Evolutionary conservation across 495 filamentous ascomycete species (phyloP).

Genomic region (Trichoderma asperelloides): DNA sequence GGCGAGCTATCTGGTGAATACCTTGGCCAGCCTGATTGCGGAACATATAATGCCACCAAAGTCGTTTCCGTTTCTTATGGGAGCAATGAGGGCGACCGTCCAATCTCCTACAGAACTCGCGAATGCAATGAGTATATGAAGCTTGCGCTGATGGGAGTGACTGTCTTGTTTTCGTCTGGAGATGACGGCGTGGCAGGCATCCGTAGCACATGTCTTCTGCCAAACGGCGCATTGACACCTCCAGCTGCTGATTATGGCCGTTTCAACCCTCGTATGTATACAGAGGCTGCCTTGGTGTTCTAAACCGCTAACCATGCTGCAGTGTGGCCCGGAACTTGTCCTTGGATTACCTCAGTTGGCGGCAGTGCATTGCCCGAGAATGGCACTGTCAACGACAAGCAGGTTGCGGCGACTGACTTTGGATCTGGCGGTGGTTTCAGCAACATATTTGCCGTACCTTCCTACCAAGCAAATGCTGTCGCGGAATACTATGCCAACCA

Average conservation of each 20-base stretch:
- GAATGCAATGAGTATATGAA: slow-evolving; percentile 48
- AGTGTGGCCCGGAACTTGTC: slow-evolving; percentile 31
- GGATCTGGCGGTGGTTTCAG: slow-evolving; percentile 41
- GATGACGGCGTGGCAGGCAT: slow-evolving; percentile 31
- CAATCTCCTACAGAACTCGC: slow-evolving; percentile 43
- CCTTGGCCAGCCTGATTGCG: slow-evolving; percentile 31
- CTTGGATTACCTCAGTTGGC: slow-evolving; percentile 37
- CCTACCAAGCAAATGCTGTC: slow-evolving; percentile 26
- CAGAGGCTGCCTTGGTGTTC: neutral
- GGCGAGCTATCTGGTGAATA: slow-evolving; percentile 26
- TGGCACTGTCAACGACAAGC: slow-evolving; percentile 25
- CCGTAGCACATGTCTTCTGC: slow-evolving; percentile 15
- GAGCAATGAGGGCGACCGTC: slow-evolving; percentile 41
- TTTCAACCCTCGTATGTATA: slow-evolving; percentile 14
- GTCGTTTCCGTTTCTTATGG: slow-evolving; percentile 55
- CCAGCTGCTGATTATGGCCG: slow-evolving; percentile 2
- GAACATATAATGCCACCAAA: slow-evolving; percentile 46
- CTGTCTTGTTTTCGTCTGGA: slow-evolving; percentile 33
- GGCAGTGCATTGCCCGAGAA: slow-evolving; percentile 27
- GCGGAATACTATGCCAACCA: slow-evolving; percentile 17
- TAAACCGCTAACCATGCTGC: neutral
- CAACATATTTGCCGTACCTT: slow-evolving; percentile 31
- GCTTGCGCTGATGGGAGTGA: slow-evolving; percentile 36
- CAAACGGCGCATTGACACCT: slow-evolving; percentile 1
- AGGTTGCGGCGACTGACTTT: slow-evolving; percentile 25